Base-by-base conservation (phyloP, 2,329 filamentous ascomycete genomes). In the Fusarium bulbicola region DNA sequence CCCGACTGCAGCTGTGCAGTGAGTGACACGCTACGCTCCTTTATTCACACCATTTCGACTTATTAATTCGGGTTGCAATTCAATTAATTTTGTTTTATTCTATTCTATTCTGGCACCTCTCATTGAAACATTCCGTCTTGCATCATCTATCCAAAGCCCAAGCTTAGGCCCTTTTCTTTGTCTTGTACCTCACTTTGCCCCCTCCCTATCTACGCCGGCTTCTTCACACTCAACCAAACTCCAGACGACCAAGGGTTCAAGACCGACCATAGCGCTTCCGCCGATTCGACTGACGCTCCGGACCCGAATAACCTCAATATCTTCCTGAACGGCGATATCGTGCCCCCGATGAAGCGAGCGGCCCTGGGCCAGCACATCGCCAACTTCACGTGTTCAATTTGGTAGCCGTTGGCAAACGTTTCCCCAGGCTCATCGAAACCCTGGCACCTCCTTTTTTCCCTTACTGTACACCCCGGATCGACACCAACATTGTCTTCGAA, bases 311-410 rank as follows among this genome's bases (percentile, higher is more conserved):
- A 46, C 45, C 26, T 73, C 56, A 61, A 57, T 59, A 37, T 67
- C 46, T 45, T 43, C 42, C 50, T 49, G 32, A 57, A 63, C 66
- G 65, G 59, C 66, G 61, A 70, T 60, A 64, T 63, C 59, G 66
- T 68, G 70, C 70, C 74, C 74, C 72, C 68, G 68, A 84, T 79
- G 80, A 84, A 84, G 82, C 82, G 76, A 83, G 77, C 79, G 80
- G 82, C 80, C 80, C 77, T 76, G 77, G 78, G 80, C 80, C 79
- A 80, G 76, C 79, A 81, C 66, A 71, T 77, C 76, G 75, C 68
- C 78, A 76, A 74, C 77, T 78, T 77, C 77, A 79, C 79, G 74
- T 79, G 74, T 80, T 79, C 77, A 74, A 79, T 73, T 72, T 73
- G 61, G 66, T 79, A 75, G 54, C 30, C 16, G 58, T 67, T 70